These are phyloP conservation scores for Scheffersomyces segobiensis DNA, from an alignment of 1,139 yeast species.

Conservation along the genomic window DNA sequence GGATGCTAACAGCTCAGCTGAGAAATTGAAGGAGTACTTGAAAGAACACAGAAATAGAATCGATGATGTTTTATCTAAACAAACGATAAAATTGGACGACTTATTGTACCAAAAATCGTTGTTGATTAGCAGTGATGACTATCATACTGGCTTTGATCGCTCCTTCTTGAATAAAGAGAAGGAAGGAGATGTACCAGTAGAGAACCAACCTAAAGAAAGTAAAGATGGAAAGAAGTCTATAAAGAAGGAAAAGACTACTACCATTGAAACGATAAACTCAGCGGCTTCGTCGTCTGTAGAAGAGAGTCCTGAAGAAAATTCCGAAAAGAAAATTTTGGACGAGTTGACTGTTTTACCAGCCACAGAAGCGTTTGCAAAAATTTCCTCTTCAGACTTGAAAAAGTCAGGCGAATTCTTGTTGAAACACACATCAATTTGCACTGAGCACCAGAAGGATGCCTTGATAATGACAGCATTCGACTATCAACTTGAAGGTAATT, in stretches of 20 bases:
- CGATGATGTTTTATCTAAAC: conserved; percentile 60
- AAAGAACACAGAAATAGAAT: conserved; percentile 70
- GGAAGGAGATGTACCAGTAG: conserved; percentile 23
- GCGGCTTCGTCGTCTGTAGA: conserved; percentile 18
- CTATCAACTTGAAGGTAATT: conserved; percentile 64
- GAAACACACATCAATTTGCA: conserved; percentile 67
- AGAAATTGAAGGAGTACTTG: conserved; percentile 42
- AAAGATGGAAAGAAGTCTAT: conserved; percentile 5
- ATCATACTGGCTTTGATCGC: conserved; percentile 91
- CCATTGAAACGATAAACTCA: conserved; percentile 9
- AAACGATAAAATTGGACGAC: conserved; percentile 60
- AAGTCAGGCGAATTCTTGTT: conserved; percentile 54
- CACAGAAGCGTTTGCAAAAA: conserved; percentile 64
- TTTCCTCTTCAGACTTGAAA: conserved; percentile 49
- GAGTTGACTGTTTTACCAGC: conserved; percentile 49
- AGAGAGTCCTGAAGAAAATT: conserved; percentile 23
- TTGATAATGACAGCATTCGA: conserved; percentile 93
- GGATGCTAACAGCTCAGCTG: conserved; percentile 46
- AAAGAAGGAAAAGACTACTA: conserved; percentile 7
- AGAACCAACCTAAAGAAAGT: conserved; percentile 9
- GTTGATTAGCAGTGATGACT: conserved; percentile 86
- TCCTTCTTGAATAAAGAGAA: conserved; percentile 68
- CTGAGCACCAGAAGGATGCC: conserved; percentile 87
- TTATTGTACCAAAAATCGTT: conserved; percentile 68
- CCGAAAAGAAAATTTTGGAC: conserved; percentile 30